These are phyloP conservation scores for Erigeron canadensis DNA, from an alignment of 129 eudicot species.

Conservation along the genomic window DNA sequence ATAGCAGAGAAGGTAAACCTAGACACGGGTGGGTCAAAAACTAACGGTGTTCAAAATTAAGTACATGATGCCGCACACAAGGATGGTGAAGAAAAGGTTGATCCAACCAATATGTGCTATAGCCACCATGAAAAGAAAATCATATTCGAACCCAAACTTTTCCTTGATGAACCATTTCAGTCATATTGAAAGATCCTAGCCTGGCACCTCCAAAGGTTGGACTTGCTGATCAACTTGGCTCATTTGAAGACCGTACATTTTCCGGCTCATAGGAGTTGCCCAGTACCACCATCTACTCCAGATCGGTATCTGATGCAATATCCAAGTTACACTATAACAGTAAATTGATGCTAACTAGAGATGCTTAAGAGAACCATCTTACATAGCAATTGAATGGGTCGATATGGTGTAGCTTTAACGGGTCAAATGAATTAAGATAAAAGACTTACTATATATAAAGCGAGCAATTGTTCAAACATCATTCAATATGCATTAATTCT, in stretches of 20 bases:
- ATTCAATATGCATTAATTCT: too few relatives aligned
- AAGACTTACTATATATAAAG: not conserved
- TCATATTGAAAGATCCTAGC: slow-evolving; percentile 24
- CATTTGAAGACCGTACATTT: slow-evolving; percentile 32
- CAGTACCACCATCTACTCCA: slow-evolving; percentile 40
- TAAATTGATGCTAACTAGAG: not conserved
- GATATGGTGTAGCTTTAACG: not conserved
- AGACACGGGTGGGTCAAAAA: not conserved
- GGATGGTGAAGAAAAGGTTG: slow-evolving; percentile 18
- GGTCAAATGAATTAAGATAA: not conserved
- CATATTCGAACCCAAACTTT: slow-evolving; percentile 31
- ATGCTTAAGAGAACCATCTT: not conserved
- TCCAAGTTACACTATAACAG: slow-evolving; percentile 1
- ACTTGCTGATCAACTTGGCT: slow-evolving; percentile 29
- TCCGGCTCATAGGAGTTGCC: slow-evolving; percentile 34
- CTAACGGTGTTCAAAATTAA: slow-evolving; percentile 30
- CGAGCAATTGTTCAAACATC: too few relatives aligned
- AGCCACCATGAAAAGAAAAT: slow-evolving; percentile 24
- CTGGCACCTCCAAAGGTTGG: slow-evolving; percentile 19
- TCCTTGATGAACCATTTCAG: slow-evolving; percentile 20
- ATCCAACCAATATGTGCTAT: slow-evolving; percentile 29
- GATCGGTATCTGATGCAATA: slow-evolving; percentile 31
- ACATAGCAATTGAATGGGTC: not conserved
- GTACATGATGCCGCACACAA: slow-evolving; percentile 34
- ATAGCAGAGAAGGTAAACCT: slow-evolving; percentile 1